Evolutionary conservation across 192 early-diverging fungal species (phyloP), one percentile per base, ranked within the genome.

Genomic region (Neocallimastix lanati): DNA sequence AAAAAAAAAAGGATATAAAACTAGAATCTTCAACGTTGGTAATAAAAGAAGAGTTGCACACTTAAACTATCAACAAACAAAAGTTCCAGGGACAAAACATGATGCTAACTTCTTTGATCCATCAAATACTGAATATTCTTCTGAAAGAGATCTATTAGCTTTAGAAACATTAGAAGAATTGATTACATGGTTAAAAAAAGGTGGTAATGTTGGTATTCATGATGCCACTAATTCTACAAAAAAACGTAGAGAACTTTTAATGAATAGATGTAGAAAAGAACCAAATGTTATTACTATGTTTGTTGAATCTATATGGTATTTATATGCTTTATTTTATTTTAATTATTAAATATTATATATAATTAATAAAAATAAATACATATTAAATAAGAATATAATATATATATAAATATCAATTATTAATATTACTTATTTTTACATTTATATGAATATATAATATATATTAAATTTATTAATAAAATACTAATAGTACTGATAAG

Each of bases 161-260:
- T 84, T 97, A 81, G 95, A 96, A 28, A 94, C 93, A 11, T 85
- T 99, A 78, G 96, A 97, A 30, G 96, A 99, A 81, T 84, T 94
- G 7, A 89, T 99, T 81, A 81, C 88, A 6, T 99, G 97, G 97
- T 85, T 99, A 58, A 91, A 94, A 78, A 84, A 85, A 14, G 94
- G 93, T 79, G 85, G 83, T 28, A 80, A 78, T 67, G 77, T 81
- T 76, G 29, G 38, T 25, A 86, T 87, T 58, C 88, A 86, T 80
- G 97, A 99, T 83, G 97, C 97, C 2, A 99, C 97, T 21, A 99
- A 99, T 83, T 96, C 96, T 67, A 97, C 94, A 0, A 83, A 92
- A 21, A 88, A 89, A 79, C 88, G 97, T 30, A 30, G 29, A 76
- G 33, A 29, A 18, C 76, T 29, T 79, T 28, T 80, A 86, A 85